Evolutionary conservation across 495 filamentous ascomycete species (phyloP).

Genomic region (Clavariopsis aquatica): DNA sequence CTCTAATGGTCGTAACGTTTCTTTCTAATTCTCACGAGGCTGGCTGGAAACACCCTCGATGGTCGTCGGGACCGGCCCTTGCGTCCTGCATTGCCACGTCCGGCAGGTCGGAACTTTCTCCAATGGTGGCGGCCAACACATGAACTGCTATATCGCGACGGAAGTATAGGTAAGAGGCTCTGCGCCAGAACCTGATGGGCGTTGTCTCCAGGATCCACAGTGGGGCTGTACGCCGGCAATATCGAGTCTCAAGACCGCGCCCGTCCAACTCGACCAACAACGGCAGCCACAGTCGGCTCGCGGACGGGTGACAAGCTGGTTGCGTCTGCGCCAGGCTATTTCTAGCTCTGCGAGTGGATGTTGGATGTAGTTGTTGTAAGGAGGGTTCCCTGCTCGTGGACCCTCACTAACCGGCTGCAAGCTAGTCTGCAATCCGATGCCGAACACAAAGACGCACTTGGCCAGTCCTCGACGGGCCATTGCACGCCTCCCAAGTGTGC

Average conservation of each 20-base stretch:
- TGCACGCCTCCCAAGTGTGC: conserved; percentile 4
- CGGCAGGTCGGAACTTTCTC: neutral
- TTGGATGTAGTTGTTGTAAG: conserved; percentile 13
- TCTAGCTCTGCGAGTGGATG: conserved; percentile 12
- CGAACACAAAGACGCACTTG: conserved; percentile 17
- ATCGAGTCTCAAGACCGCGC: conserved; percentile 25
- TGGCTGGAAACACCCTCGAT: conserved; percentile 9
- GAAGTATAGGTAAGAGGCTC: conserved; percentile 11
- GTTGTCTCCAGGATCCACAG: neutral
- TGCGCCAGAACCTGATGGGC: conserved; percentile 4
- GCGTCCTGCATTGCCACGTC: conserved; percentile 26
- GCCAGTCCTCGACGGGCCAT: conserved; percentile 4
- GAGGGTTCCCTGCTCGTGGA: conserved; percentile 26
- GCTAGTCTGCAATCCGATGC: conserved; percentile 30
- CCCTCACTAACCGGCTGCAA: conserved; percentile 28
- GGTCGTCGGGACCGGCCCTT: conserved; percentile 20
- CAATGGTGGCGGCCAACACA: neutral
- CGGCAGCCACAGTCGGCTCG: conserved; percentile 20
- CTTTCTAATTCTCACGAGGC: conserved; percentile 16
- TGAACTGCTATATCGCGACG: conserved; percentile 16
- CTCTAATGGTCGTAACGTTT: conserved; percentile 32
- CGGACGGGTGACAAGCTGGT: conserved; percentile 16
- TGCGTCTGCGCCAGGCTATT: conserved; percentile 25
- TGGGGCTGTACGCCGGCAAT: conserved; percentile 1
- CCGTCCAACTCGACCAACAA: conserved; percentile 14